Evolutionary conservation across 2,329 filamentous ascomycete genomes (phyloP).

Genomic region (Cyphellophora attinorum): DNA sequence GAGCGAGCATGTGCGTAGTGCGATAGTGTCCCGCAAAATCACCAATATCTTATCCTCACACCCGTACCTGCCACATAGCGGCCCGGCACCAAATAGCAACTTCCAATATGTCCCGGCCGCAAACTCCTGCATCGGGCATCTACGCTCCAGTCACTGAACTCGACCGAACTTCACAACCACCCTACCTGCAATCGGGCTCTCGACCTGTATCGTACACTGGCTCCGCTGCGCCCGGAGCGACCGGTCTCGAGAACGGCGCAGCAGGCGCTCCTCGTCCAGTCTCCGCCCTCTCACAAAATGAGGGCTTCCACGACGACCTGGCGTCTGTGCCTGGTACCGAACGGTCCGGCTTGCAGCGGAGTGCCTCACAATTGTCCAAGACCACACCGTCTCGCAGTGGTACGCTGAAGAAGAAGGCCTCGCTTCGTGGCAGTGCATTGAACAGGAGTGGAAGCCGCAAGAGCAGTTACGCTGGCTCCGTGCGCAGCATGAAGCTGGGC

Average conservation of each 20-base stretch:
- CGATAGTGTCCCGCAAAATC: too few species aligned
- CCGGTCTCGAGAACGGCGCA: conserved; percentile 27
- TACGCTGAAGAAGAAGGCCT: conserved; percentile 82
- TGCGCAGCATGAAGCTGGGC: conserved; percentile 67
- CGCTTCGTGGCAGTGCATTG: conserved; percentile 63
- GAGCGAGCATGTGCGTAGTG: too few species aligned
- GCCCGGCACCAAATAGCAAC: too few species aligned
- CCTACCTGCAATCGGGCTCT: too few species aligned
- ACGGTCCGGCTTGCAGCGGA: conserved; percentile 24
- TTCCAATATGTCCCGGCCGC: conserved; percentile 20
- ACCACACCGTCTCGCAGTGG: conserved; percentile 45
- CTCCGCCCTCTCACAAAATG: conserved; percentile 24
- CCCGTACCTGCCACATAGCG: too few species aligned
- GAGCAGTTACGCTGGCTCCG: conserved; percentile 77
- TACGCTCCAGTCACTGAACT: conserved; percentile 2
- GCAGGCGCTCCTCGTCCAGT: conserved; percentile 22
- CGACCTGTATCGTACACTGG: conserved; percentile 32
- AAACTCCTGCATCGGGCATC: conserved; percentile 20
- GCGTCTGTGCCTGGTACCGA: conserved; percentile 14
- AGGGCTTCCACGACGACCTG: conserved; percentile 26
- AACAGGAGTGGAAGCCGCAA: conserved; percentile 71
- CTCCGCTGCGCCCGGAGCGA: conserved; percentile 19
- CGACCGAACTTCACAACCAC: background rate
- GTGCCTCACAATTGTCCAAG: conserved; percentile 32
- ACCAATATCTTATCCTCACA: too few species aligned